Base-by-base conservation (phyloP, 1,284 basidiomycete species). In the Trichosporon sp. region DNA sequence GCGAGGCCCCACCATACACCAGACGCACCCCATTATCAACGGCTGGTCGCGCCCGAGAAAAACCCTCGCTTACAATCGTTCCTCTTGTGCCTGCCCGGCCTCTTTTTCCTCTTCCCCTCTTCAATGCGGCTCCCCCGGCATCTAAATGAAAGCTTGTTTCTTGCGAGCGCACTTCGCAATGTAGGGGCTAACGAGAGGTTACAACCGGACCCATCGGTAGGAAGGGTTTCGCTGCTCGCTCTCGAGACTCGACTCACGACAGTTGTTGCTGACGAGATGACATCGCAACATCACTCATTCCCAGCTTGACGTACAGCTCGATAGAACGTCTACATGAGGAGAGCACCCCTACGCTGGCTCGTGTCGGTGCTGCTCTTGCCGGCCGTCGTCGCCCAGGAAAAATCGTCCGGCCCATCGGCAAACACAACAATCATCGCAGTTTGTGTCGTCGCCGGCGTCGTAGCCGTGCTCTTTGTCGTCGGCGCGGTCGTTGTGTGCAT, bases 391-490 rank as follows among this genome's bases (percentile, higher is more conserved):
- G 59, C 59, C 11, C 59, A 63, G 59, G 32, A 63, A 19, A 6
- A 3, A 8, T 51, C 48, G 16, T 63, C 59, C 3, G 31, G 31
- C 14, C 59, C 59, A 6, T 35, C 16, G 14, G 14, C 59, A 31
- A 63, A 63, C 32, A 63, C 59, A 32, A 63, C 59, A 4, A 63
- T 63, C 59, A 63, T 63, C 32, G 59, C 59, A 0, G 59, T 63
- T 1, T 63, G 59, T n/a, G 59, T 63, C 4, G 59, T 63, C 0
- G 59, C 59, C n/a, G 59, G 59, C 31, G 31, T 63, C n/a, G 59
- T 63, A 4, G 31, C 16, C 6, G 16, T 63, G 14, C 59, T 63
- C 2, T 35, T 63, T 14, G 59, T 63, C 14, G 59, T 12, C 14
- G 59, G 59, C 32, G 59, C 59, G 32, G 31, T 63, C 4, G 31